Evolutionary conservation across 2,329 filamentous ascomycete genomes (phyloP), one percentile per base, ranked within the genome.

Genomic region (Aspergillus sergii): DNA sequence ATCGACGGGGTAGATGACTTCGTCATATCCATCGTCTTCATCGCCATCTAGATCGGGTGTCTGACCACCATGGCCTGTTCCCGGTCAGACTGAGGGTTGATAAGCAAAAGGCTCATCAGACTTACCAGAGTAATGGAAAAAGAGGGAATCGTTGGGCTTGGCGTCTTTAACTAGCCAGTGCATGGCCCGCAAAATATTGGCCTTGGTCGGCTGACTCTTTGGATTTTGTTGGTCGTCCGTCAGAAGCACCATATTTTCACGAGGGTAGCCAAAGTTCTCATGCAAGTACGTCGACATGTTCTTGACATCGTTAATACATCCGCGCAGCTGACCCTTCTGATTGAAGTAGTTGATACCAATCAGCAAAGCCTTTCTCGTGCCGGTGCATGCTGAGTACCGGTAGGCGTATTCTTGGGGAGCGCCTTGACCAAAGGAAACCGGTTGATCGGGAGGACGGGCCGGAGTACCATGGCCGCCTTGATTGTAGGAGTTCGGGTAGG

Each of bases 281-380:
- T 92, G 92, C 63, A 98, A 83, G 75, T 97, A 98, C 57, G 86
- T 86, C 26, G 93, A 96, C 93, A 98, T 96, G 82, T 97, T 97
- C 80, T 94, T 92, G 50, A 97, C 94, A 76, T 98, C 94, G 75
- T 98, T 97, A 83, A 97, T 97, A 75, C 94, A 98, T 53, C 94
- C 94, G 62, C 93, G 86, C 55, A 97, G 84, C 82, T 97, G 92
- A 32, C 94, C 94, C 62, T 92, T 88, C 80, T 97, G 94, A 58
- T 91, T 89, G 75, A 97, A 97, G 80, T 98, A 97, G 81, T 97
- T 97, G 83, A 97, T 97, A 60, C 94, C 94, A 70, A 97, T 94
- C 65, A 98, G 80, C 34, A 97, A 82, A 5, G 94, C 94, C 81
- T 97, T 97, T 75, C 94, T 85, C 71, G 89, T 88, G 53, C 94